These are phyloP conservation scores for Funneliformis caledonium DNA, from an alignment of 371 early-diverging fungal genomes.

Conservation along the genomic window DNA sequence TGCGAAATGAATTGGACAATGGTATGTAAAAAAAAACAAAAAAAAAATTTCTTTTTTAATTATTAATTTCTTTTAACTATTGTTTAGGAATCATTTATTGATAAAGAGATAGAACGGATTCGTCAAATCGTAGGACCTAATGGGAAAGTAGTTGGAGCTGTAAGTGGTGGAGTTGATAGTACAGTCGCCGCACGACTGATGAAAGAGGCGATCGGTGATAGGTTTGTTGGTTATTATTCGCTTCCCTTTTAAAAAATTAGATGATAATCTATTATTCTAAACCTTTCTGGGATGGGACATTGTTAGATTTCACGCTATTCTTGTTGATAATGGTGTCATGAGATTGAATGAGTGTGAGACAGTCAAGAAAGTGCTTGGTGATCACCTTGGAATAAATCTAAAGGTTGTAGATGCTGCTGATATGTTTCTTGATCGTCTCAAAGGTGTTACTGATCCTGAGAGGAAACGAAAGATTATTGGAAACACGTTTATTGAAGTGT, in stretches of 20 bases:
- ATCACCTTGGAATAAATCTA: constrained; percentile 93
- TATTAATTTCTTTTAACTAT: background rate
- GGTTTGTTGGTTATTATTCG: constrained; percentile 48
- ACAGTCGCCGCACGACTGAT: constrained; percentile 97
- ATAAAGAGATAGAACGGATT: constrained; percentile 95
- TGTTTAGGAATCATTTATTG: constrained; percentile 76
- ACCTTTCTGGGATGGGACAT: background rate
- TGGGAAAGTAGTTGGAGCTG: constrained; percentile 96
- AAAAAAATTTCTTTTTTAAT: background rate
- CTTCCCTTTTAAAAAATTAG: background rate
- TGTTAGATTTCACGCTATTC: constrained; percentile 87
- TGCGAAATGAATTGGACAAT: constrained; percentile 92
- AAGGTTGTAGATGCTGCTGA: constrained; percentile 91
- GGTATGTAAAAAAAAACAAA: constrained; percentile 48
- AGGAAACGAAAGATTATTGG: constrained; percentile 98
- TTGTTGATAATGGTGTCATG: constrained; percentile 99
- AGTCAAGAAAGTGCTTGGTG: constrained; percentile 82
- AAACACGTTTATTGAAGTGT: constrained; percentile 97
- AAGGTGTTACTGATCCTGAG: constrained; percentile 95
- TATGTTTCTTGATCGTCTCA: constrained; percentile 84
- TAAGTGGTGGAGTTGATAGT: constrained; percentile 95
- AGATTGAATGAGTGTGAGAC: constrained; percentile 90
- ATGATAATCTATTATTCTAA: background rate
- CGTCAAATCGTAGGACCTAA: constrained; percentile 87
- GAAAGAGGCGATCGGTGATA: constrained; percentile 96